These are phyloP conservation scores for Diaporthe ampelina DNA, from an alignment of 2,329 filamentous ascomycete species.

Conservation along the genomic window DNA sequence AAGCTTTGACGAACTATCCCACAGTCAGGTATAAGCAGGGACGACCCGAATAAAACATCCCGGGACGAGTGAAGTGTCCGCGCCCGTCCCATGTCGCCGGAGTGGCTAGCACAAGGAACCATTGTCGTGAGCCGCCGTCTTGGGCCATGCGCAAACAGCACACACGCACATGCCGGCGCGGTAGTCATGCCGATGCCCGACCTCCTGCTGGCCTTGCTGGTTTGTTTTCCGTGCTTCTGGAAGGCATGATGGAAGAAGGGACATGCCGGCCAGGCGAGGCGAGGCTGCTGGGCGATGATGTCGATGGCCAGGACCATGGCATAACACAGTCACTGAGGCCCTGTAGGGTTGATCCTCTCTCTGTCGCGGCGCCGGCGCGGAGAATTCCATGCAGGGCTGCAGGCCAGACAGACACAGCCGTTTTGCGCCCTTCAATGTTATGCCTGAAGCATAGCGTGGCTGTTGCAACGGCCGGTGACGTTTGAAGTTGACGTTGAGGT, in stretches of 20 bases:
- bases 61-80: slow-evolving; percentile 31
- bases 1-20: slow-evolving; percentile 24
- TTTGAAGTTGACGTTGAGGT: slow-evolving; percentile 19
- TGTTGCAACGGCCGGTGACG: slow-evolving; percentile 9
- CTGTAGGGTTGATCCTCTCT: slow-evolving; percentile 20
- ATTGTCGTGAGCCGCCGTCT: not conserved
- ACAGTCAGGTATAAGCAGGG: not conserved
- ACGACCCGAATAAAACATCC: slow-evolving; percentile 24
- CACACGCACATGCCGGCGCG: not conserved
- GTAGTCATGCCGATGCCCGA: not conserved
- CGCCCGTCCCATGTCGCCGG: slow-evolving; percentile 24
- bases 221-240: slow-evolving; percentile 18
- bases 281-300: slow-evolving; percentile 30
- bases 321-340: not conserved
- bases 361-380: slow-evolving; percentile 15
- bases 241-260: slow-evolving; percentile 32
- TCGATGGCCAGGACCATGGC: not conserved
- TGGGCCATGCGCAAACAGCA: not conserved
- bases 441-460: slow-evolving; percentile 20
- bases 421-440: not conserved
- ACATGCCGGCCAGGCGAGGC: slow-evolving; percentile 24
- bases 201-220: not conserved
- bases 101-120: slow-evolving; percentile 9
- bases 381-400: slow-evolving; percentile 25
- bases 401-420: not conserved